Evolutionary conservation across 306 rosid genomes (phyloP).

Genomic region (Crotalaria pallida): DNA sequence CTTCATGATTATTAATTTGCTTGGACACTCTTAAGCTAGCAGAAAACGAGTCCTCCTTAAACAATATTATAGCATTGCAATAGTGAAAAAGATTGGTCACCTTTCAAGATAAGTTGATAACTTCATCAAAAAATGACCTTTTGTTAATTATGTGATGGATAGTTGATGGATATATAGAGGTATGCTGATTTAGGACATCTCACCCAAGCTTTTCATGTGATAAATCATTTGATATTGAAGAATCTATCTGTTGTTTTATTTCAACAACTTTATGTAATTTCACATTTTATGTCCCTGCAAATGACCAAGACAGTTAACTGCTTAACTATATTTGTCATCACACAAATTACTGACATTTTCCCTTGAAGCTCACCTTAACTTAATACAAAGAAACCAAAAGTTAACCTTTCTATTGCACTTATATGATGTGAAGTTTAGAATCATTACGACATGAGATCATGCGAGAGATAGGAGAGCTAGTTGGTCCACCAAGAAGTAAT

Average conservation of each 20-base stretch:
- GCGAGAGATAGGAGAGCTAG: background rate
- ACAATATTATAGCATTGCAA: slow-evolving; percentile 6
- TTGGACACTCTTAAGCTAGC: slow-evolving; percentile 12
- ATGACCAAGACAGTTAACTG: slow-evolving; percentile 38
- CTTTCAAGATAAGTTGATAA: slow-evolving; percentile 46
- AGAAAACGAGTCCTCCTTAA: slow-evolving; percentile 21
- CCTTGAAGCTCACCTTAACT: slow-evolving; percentile 46
- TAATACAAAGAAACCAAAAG: slow-evolving; percentile 38
- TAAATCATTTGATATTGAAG: slow-evolving; percentile 29
- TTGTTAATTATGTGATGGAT: slow-evolving; percentile 20
- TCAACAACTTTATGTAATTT: slow-evolving; percentile 25
- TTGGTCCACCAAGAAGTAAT: slow-evolving; percentile 25
- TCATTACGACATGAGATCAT: slow-evolving; percentile 11
- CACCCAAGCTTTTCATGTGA: slow-evolving; percentile 40
- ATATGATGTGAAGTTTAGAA: slow-evolving; percentile 25
- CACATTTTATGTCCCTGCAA: background rate
- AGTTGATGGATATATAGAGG: slow-evolving; percentile 22
- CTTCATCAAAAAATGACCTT: slow-evolving; percentile 32
- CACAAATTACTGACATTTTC: slow-evolving; percentile 23
- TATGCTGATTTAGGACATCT: slow-evolving; percentile 40
- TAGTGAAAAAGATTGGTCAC: slow-evolving; percentile 63
- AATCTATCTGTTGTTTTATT: slow-evolving; percentile 33
- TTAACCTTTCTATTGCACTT: slow-evolving; percentile 13
- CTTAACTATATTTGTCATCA: slow-evolving; percentile 36
- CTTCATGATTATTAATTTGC: slow-evolving; percentile 20